A percentile compares a stretch with the other conserved stretches of the same genome.
Evolutionary conservation across 1,284 basidiomycete genomes (phyloP).

Genomic region (Clitocybe nebularis): DNA sequence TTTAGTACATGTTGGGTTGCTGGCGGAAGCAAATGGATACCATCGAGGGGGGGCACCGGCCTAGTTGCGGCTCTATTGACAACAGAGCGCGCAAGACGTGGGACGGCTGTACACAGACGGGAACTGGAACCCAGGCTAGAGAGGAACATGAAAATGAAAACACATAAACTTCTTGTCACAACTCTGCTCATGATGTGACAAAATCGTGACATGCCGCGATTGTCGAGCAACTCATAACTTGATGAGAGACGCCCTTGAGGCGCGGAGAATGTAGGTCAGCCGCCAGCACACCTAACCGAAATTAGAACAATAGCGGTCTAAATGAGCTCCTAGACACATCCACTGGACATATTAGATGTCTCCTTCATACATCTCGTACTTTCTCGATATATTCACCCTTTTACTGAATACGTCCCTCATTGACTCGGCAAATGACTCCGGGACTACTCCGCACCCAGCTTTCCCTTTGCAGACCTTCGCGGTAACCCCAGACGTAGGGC

Average conservation of each 20-base stretch:
- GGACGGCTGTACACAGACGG: conserved; percentile 21
- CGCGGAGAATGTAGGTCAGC: no score
- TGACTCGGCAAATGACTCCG: conserved; percentile 21
- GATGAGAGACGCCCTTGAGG: no score
- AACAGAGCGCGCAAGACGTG: conserved; percentile 32
- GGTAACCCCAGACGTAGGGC: background rate
- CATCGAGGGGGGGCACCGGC: conserved; percentile 24
- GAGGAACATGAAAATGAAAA: conserved; percentile 16
- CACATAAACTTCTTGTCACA: no score
- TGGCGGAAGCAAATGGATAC: conserved; percentile 17
- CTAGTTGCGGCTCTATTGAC: conserved; percentile 35
- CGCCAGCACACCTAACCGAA: no score
- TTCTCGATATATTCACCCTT: conserved; percentile 22
- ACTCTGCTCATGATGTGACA: no score
- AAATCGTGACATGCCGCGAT: no score
- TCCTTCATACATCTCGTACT: conserved; percentile 19
- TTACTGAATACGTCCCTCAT: conserved; percentile 32
- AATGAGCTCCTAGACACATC: background rate
- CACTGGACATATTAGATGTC: conserved; percentile 3
- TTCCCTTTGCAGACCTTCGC: conserved; percentile 12
- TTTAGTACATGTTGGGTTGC: conserved; percentile 12
- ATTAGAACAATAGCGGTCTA: no score
- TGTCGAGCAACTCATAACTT: no score
- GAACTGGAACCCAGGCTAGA: conserved; percentile 14
- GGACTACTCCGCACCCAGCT: conserved; percentile 1